These are phyloP conservation scores for Myriangium duriaei DNA, from an alignment of 2,329 filamentous ascomycete species.

Conservation along the genomic window DNA sequence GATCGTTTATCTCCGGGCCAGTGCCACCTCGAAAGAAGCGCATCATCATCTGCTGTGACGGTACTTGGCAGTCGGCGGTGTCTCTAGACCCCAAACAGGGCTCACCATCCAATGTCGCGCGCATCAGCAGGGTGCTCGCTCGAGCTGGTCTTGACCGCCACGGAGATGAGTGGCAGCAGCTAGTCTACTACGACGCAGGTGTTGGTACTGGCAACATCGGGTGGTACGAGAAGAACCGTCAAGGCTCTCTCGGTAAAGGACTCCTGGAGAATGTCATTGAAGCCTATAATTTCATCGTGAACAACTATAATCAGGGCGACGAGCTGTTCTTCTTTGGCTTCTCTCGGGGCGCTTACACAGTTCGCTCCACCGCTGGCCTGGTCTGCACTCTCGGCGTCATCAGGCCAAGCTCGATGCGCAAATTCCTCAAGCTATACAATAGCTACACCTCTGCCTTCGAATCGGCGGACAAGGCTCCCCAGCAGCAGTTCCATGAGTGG, in stretches of 20 bases:
- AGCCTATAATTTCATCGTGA: slow-evolving; percentile 4
- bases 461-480: too few species aligned
- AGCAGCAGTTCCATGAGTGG: too few species aligned
- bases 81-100: too few species aligned
- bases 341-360: slow-evolving; percentile 31
- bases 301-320: slow-evolving; percentile 19
- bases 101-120: slow-evolving; percentile 1
- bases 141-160: neutral
- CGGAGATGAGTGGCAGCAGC: neutral
- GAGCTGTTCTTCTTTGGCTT: slow-evolving; percentile 39
- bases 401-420: too few species aligned
- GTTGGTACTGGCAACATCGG: neutral
- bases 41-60: slow-evolving; percentile 4
- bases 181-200: slow-evolving; percentile 3
- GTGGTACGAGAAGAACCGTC: neutral
- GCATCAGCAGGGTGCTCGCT: neutral
- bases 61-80: slow-evolving; percentile 1
- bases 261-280: slow-evolving; percentile 1
- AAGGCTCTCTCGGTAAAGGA: neutral
- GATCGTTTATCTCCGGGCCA: too few species aligned
- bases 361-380: slow-evolving; percentile 12
- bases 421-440: too few species aligned
- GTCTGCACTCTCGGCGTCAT: slow-evolving; percentile 11
- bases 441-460: too few species aligned
- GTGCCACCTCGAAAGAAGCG: too few species aligned